Base-by-base conservation (phyloP, 2,329 filamentous ascomycete genomes). In the Alternaria postmessia region DNA sequence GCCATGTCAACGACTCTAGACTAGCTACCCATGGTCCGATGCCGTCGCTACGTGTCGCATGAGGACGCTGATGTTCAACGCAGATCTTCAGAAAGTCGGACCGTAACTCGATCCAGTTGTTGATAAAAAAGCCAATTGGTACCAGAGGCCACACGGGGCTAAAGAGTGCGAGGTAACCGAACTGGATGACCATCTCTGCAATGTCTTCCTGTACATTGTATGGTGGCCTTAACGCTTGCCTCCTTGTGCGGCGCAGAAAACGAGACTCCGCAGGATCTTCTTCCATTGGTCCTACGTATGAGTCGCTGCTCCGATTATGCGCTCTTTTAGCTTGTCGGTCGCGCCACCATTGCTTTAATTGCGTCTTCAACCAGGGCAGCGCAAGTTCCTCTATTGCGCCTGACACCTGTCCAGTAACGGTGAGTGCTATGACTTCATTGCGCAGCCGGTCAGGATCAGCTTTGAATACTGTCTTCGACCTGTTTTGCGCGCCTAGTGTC, bases 201-300 rank as follows among this genome's bases (percentile, higher is more conserved):
- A 75, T 67, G 43, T 77, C 74, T 18, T 77, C 75, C 24, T 76
- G 74, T 1, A 77, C 75, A n/a, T 77, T 73, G 59, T 77, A 77
- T 18, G 59, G 51, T 14, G 70, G 63, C 4, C 74, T 64, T 7
- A 69, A 34, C 4, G 74, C 73, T 58, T 77, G 71, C 24, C 65
- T 72, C 30, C 75, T 68, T 2, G 72, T 71, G 28, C 71, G 66
- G 7, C 66, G 62, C 32, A 77, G 69, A 18, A 77, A 74, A 0
- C 65, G 64, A n/a, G 62, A 65, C 55, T 77, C 75, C 6, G 61
- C 63, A 7, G 74, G 74, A 30, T 75, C 68, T 46, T 77, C 75
- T 1, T 58, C 53, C 54, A n/a, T 58, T 28, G 39, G 49, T 41
- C 34, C 39, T 4, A 30, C 48, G 38, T 52, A 26, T 1, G 46